Evolutionary conservation across 805 yeast genomes (phyloP), one percentile per base, ranked within the genome.

Genomic region (Martiniozyma abietophila): DNA sequence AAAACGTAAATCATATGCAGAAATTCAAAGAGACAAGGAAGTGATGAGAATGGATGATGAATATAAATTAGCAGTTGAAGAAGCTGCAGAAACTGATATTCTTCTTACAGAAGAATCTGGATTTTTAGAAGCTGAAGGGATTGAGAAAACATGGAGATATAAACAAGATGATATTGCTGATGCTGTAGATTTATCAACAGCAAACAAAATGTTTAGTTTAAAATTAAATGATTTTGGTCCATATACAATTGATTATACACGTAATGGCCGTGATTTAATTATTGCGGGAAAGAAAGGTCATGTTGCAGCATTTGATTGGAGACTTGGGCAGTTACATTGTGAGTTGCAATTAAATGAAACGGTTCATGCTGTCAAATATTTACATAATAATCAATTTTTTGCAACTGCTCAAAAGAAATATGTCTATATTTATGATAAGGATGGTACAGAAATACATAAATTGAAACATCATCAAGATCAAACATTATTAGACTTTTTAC

Each of bases 361-460:
- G 0, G 84, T 88, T 8, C 73, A 83, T 50, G 92, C 88, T 2
- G 96, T 88, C 18, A 82, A 86, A 50, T 86, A 81, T 59, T 64
- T 92, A 42, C 96, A 89, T 50, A 86, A 80, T 51, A 94, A 88
- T 52, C 96, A 86, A 58, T 86, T 66, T 58, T 86, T 84, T 62
- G 99, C 99, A 0, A 95, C 79, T 12, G 97, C 99, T 2, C 99
- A 92, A 61, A 88, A 86, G 60, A 88, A 85, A 56, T 84, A 89
- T 58, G 82, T 92, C 0, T 92, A 80, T 54, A 82, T 92, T 24
- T 92, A 92, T 56, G 96, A 92, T 58, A 78, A 79, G 45, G 74
- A 78, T 42, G 99, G 99, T 19, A 69, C 80, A 35, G 99, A 92
- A 65, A 61, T 92, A 40, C 99, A 92, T 59, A 74, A 94, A 50